Evolutionary conservation across 2,329 filamentous ascomycete genomes (phyloP).

Genomic region (Fusarium equiseti): DNA sequence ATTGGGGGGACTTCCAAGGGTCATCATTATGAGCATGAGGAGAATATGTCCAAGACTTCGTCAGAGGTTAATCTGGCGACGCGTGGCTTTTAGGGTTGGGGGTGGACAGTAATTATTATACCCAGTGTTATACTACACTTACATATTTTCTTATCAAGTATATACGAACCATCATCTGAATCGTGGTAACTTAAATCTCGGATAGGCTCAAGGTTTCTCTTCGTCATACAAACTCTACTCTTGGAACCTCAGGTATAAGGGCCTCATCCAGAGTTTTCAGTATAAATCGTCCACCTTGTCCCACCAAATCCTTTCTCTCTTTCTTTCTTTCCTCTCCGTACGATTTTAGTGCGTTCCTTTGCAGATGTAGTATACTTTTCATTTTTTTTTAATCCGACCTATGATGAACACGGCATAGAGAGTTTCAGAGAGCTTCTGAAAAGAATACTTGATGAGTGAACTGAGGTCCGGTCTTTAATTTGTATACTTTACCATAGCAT

Average conservation of each 20-base stretch:
- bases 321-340: not conserved
- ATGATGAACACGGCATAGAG: not conserved
- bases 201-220: not conserved
- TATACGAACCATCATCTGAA: not conserved
- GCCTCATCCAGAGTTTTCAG: not conserved
- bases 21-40: slow-evolving; percentile 33
- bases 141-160: not conserved
- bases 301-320: not conserved
- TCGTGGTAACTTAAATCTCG: not conserved
- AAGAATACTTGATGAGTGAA: not conserved
- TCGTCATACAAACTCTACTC: not conserved
- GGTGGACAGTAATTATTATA: slow-evolving; percentile 25
- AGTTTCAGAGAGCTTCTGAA: not conserved
- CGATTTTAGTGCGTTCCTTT: not conserved
- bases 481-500: slow-evolving; percentile 1
- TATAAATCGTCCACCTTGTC: not conserved
- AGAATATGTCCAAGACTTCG: slow-evolving; percentile 44
- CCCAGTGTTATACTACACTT: slow-evolving; percentile 17
- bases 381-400: not conserved
- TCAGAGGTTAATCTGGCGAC: slow-evolving; percentile 45
- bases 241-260: fast-evolving
- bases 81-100: slow-evolving; percentile 31
- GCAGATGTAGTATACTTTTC: not conserved
- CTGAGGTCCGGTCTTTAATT: not conserved
- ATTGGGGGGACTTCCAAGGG: slow-evolving; percentile 18